Evolutionary conservation across 2,329 filamentous ascomycete genomes (phyloP), one percentile per base, ranked within the genome.

Genomic region (Dendryphion nanum): DNA sequence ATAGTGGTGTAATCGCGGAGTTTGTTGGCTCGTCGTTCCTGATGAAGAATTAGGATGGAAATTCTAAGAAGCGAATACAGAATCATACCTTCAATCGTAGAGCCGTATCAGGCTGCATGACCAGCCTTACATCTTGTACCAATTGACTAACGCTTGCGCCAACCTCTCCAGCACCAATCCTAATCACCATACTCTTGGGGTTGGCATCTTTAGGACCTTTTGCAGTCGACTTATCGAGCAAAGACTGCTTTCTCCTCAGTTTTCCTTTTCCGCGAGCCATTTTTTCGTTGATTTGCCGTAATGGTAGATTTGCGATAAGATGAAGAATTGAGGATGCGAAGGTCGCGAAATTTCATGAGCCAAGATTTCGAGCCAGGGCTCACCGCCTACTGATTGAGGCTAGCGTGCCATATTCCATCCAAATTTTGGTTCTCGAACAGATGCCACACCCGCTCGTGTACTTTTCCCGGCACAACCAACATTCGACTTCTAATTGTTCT

Each of bases 161-260:
- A 36, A 98, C 89, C 63, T 96, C 88, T 57, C 89, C 86, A 54
- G 90, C 91, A 55, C 93, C 93, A 57, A 96, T 90, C 53, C 93
- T 87, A 67, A 98, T 95, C 41, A 98, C 91, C 91, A 98, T 96
- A 64, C 86, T 94, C 76, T 96, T 96, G 21, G 93, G 93, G 35
- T 82, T 77, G 48, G 82, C 81, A 37, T 78, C 74, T 42, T 73
- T 75, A 17, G 29, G 8, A 8, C 16, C 15, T 66, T 83, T 81
- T 13, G 51, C 41, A 20, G 48, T 46, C 37, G 55, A 46, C 51
- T 63, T 63, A 45, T 64, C 61, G 30, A 45, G 33, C 4, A 41
- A 50, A 15, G 61, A 63, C 58, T 64, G 61, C 50, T 60, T 62
- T 41, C 53, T 56, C 35, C 61, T 51, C 33, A 53, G 51, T 35